Conservation (phyloP, 2,329 filamentous ascomycete species). For the Cladophialophora psammophila region DNA sequence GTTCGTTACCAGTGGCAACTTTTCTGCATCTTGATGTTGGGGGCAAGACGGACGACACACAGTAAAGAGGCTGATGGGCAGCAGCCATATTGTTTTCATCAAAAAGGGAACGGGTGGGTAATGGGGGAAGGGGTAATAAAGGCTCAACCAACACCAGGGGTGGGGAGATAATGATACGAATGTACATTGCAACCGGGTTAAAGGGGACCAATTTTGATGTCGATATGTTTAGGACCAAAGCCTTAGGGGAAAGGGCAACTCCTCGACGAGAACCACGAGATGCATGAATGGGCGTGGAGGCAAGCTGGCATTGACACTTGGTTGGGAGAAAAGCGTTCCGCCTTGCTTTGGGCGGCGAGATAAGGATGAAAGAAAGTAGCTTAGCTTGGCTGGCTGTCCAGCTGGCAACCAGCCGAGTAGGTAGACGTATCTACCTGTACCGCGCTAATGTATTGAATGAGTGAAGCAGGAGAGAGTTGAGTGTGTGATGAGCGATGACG, state of each 20-base stretch:
- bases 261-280: conserved; percentile 6
- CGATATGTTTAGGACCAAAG: not conserved
- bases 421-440: not conserved
- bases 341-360: not conserved
- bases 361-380: not conserved
- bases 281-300: not conserved
- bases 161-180: not conserved
- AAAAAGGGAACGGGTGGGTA: not conserved
- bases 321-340: not conserved
- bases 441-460: not conserved
- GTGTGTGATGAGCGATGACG: not conserved
- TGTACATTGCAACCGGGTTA: conserved; percentile 1
- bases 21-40: not conserved
- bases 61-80: not conserved
- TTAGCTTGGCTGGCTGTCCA: not conserved
- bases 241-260: not conserved
- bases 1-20: not conserved
- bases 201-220: not conserved
- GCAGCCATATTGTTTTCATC: not conserved
- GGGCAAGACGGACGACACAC: not conserved
- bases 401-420: not conserved
- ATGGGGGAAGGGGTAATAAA: conserved; percentile 1
- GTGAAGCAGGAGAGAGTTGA: not conserved
- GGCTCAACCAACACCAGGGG: not conserved
- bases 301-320: not conserved